These are phyloP conservation scores for Fusarium sacchari DNA, from an alignment of 2,329 filamentous ascomycete species.

Conservation along the genomic window DNA sequence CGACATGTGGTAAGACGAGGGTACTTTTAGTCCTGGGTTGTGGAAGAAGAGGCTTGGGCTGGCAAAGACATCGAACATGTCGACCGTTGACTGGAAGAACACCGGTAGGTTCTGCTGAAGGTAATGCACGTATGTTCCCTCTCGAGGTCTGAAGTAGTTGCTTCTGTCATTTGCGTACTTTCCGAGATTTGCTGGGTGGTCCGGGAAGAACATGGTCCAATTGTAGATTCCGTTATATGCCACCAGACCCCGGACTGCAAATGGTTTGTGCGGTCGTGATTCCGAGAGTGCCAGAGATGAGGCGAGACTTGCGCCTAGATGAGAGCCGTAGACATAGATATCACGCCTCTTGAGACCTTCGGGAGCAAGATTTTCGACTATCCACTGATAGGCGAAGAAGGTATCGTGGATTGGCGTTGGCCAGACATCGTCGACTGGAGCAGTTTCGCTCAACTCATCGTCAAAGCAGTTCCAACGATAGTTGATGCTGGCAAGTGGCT, in stretches of 20 bases:
- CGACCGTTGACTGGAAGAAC: slow-evolving; percentile 60
- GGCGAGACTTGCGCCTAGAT: slow-evolving; percentile 67
- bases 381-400: slow-evolving; percentile 64
- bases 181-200: slow-evolving; percentile 57
- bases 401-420: slow-evolving; percentile 68
- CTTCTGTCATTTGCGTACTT: slow-evolving; percentile 30
- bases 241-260: slow-evolving; percentile 63
- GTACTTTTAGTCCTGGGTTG: slow-evolving; percentile 58
- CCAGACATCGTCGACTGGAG: slow-evolving; percentile 53
- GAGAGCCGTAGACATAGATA: slow-evolving; percentile 63
- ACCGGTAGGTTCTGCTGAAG: slow-evolving; percentile 50
- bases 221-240: slow-evolving; percentile 71
- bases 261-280: slow-evolving; percentile 52
- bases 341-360: slow-evolving; percentile 48
- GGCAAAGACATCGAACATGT: slow-evolving; percentile 69
- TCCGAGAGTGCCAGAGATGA: slow-evolving; percentile 68
- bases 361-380: slow-evolving; percentile 57
- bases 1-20: slow-evolving; percentile 55
- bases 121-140: slow-evolving; percentile 51
- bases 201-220: slow-evolving; percentile 69
- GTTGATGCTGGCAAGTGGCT: slow-evolving; percentile 65
- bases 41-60: slow-evolving; percentile 69
- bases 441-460: slow-evolving; percentile 23
- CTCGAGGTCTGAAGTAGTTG: slow-evolving; percentile 20
- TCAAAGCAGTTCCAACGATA: slow-evolving; percentile 63